phyloP scores from a whole-genome alignment of 192 early-diverging fungal species.

The Linnemannia zychae region DNA sequence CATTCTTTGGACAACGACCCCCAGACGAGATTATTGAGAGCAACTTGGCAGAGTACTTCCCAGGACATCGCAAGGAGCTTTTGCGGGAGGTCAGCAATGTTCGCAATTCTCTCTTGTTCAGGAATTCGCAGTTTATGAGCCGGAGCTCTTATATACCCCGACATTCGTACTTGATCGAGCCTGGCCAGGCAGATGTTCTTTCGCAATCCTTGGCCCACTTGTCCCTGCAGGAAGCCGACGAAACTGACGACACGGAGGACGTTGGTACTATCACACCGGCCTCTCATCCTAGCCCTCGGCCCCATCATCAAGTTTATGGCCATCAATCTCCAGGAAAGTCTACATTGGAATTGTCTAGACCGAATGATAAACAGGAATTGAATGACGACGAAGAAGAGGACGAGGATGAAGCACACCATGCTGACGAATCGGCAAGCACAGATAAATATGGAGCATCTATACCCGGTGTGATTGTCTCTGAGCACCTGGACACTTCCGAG shows the following conservation, averaged over 20 bases:
- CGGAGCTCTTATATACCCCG: slow-evolving; percentile 57
- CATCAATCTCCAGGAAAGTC: neutral
- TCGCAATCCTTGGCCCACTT: slow-evolving; percentile 47
- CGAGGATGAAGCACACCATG: slow-evolving; percentile 6
- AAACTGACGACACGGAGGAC: slow-evolving; percentile 29
- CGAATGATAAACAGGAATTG: slow-evolving; percentile 9
- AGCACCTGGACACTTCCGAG: slow-evolving; percentile 13
- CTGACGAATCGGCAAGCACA: neutral
- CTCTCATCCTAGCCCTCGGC: neutral
- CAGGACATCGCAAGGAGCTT: slow-evolving; percentile 64
- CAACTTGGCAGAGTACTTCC: slow-evolving; percentile 94
- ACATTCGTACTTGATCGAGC: slow-evolving; percentile 53
- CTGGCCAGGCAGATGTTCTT: slow-evolving; percentile 50
- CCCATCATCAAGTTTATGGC: neutral
- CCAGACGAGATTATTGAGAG: slow-evolving; percentile 93
- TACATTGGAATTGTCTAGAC: neutral
- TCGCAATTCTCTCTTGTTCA: slow-evolving; percentile 41
- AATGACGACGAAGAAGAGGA: slow-evolving; percentile 23
- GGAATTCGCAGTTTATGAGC: slow-evolving; percentile 54
- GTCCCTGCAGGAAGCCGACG: slow-evolving; percentile 52
- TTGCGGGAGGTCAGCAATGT: slow-evolving; percentile 52
- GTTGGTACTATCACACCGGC: neutral
- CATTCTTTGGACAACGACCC: slow-evolving; percentile 96
- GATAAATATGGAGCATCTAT: slow-evolving; percentile 11
- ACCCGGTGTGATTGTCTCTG: slow-evolving; percentile 46